A percentile compares a stretch with the other conserved stretches of the same genome.
Evolutionary conservation across 1,284 basidiomycete genomes (phyloP).

Genomic region (Cutaneotrichosporon sp.): DNA sequence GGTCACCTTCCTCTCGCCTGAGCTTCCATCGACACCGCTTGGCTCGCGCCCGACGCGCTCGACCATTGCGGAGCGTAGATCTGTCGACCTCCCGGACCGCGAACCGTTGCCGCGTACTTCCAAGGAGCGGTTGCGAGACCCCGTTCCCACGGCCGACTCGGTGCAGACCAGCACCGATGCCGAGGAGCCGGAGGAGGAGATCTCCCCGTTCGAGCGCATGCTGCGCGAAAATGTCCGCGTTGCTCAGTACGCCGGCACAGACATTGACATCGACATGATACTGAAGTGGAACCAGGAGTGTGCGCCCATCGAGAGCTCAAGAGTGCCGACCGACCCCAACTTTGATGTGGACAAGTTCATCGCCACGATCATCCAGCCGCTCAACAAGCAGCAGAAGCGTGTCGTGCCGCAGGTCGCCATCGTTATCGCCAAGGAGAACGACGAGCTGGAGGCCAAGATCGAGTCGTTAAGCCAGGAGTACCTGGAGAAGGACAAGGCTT

Average conservation of each 20-base stretch:
- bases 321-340: slow-evolving; percentile 14
- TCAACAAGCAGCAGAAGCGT: slow-evolving; percentile 20
- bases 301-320: slow-evolving; percentile 26
- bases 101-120: neutral
- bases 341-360: slow-evolving; percentile 23
- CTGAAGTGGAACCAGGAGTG: slow-evolving; percentile 35
- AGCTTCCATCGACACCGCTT: neutral
- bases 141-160: slow-evolving; percentile 34
- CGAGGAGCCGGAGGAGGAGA: slow-evolving; percentile 26
- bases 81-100: slow-evolving; percentile 25
- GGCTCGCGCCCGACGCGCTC: slow-evolving; percentile 13
- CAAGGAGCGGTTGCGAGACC: slow-evolving; percentile 7
- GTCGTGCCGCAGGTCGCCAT: slow-evolving; percentile 18
- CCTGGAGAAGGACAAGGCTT: slow-evolving; percentile 65
- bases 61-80: slow-evolving; percentile 42
- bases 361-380: slow-evolving; percentile 21
- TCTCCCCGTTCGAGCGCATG: slow-evolving; percentile 19
- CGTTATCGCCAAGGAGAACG: slow-evolving; percentile 47
- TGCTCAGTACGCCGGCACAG: slow-evolving; percentile 1
- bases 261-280: slow-evolving; percentile 28
- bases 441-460: slow-evolving; percentile 61
- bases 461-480: slow-evolving; percentile 67
- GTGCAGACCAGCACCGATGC: slow-evolving; percentile 31
- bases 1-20: slow-evolving; percentile 20
- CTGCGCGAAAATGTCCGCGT: slow-evolving; percentile 27